Evolutionary conservation across 768 basidiomycete species (phyloP), one percentile per base, ranked within the genome.

Genomic region (Kwoniella newhampshirensis): DNA sequence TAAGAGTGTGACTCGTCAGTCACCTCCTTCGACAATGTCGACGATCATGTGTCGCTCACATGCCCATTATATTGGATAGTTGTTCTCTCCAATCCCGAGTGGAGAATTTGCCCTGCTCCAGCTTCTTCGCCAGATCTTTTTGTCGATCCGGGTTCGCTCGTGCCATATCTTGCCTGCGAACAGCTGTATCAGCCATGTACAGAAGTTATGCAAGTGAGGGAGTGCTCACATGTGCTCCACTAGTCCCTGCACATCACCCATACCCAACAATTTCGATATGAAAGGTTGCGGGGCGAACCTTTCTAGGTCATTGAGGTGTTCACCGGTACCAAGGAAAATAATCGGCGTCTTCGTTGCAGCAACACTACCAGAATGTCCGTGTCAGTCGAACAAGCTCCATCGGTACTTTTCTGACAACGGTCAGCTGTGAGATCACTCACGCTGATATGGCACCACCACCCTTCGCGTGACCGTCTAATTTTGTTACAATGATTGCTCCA

Each of bases 381-480:
- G 39, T 52, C 27, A 54, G 26, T 15, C 50, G 23, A 3, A 15
- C 13, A 15, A 45, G 12, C 7, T 3, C 21, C 17, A 48, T 5
- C 6, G 25, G 45, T 21, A 9, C 8, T 18, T 4, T 23, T 23
- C n/a, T 15, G 21, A 4, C 42, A 44, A 7, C 32, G 42, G n/a
- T n/a, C n/a, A n/a, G n/a, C n/a, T n/a, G n/a, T n/a, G n/a, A 26
- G 17, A 21, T 17, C 41, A 82, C 91, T 58, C 78, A 97, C 94
- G 94, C 94, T 42, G 96, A 99, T 59, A 99, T 98, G 27, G 96
- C 96, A 21, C 96, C 96, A 76, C 96, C 96, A 54, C 96, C 96
- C 75, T 96, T 98, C 1, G 96, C 96, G 69, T 99, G 96, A 3
- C 96, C 96, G 67, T 99, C 96, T 86, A 99, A 91, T 79, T 99